phyloP scores from a whole-genome alignment of 805 yeast genomes.

The Saturnispora halmiae region DNA sequence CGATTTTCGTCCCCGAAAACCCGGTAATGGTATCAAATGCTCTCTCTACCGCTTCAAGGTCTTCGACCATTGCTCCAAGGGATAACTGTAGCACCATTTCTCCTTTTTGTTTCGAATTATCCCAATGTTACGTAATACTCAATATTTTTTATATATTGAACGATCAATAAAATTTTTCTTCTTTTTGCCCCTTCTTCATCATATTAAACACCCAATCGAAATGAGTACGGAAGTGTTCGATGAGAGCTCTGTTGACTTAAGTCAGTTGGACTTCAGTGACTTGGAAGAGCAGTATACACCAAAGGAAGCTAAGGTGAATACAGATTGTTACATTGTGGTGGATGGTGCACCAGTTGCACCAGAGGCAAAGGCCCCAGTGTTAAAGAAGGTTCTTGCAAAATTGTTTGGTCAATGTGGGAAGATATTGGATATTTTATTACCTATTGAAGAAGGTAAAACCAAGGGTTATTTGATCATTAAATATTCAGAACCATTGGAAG shows the following conservation, averaged over 20 bases:
- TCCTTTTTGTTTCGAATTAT: background rate
- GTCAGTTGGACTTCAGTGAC: slow-evolving; percentile 71
- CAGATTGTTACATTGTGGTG: slow-evolving; percentile 63
- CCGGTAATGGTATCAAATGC: slow-evolving; percentile 49
- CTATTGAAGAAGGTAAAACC: slow-evolving; percentile 68
- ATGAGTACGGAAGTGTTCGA: slow-evolving; percentile 21
- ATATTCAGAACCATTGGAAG: slow-evolving; percentile 57
- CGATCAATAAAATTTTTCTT: too few species aligned
- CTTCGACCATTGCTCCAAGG: slow-evolving; percentile 38
- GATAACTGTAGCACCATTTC: slow-evolving; percentile 48
- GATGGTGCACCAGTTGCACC: slow-evolving; percentile 97
- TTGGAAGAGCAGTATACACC: slow-evolving; percentile 68
- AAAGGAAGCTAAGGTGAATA: slow-evolving; percentile 32
- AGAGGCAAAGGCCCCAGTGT: slow-evolving; percentile 72
- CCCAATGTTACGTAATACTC: slow-evolving; percentile 1
- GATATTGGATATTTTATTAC: slow-evolving; percentile 74
- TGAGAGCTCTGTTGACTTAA: slow-evolving; percentile 37
- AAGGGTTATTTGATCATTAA: slow-evolving; percentile 85
- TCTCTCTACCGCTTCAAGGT: slow-evolving; percentile 35
- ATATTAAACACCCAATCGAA: background rate
- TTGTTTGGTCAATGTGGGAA: slow-evolving; percentile 71
- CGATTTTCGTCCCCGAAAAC: slow-evolving; percentile 34
- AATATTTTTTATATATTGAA: too few species aligned
- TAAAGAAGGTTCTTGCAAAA: slow-evolving; percentile 78
- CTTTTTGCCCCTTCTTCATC: background rate